Base-by-base conservation (phyloP, 345 rosid genomes). In the Dipteronia dyeriana region DNA sequence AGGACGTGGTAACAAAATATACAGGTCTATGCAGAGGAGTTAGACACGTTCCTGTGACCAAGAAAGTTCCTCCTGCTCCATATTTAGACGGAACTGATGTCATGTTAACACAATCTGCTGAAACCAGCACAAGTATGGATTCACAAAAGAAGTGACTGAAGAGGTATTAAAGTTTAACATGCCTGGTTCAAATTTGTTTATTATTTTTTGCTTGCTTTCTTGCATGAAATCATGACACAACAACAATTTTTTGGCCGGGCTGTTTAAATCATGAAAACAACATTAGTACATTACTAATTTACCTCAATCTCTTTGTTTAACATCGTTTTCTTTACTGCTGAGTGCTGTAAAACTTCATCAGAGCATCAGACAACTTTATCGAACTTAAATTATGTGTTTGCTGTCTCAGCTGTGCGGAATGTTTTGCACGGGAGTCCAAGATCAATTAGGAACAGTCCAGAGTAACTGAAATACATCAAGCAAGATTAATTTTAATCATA, bases 1-100 rank as follows among this genome's bases (percentile, higher is more conserved):
- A 92, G 82, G 90, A 85, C 67, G 85, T 86, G 53, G 91, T 88
- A 39, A 75, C 76, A 16, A 90, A 84, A 79, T 86, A 86, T 60
- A 79, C 83, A 43, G 80, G 74, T 64, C 79, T 88, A 12, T 76
- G 83, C 78, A 57, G 59, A 49, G 75, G 84, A 14, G 78, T 86
- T 78, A 76, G 84, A 75, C 84, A 66, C 19, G 68, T 76, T 69
- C 74, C 85, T 7, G 2, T 74, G 45, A 67, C 75, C 53, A 83
- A 76, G 69, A 49, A 54, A 41, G 78, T 16, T 61, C 73, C 66
- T 19, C 51, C 71, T 11, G 49, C 20, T 82, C 79, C 67, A 25
- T 12, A 8, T 29, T n/a, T 34, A 19, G 75, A 71, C 64, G 83
- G 66, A 23, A 66, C 68, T 6, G 57, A 53, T 45, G 41, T 56